Evolutionary conservation across 2,329 filamentous ascomycete species (phyloP), one percentile per base, ranked within the genome.

Genomic region (Aaosphaeria arxii): DNA sequence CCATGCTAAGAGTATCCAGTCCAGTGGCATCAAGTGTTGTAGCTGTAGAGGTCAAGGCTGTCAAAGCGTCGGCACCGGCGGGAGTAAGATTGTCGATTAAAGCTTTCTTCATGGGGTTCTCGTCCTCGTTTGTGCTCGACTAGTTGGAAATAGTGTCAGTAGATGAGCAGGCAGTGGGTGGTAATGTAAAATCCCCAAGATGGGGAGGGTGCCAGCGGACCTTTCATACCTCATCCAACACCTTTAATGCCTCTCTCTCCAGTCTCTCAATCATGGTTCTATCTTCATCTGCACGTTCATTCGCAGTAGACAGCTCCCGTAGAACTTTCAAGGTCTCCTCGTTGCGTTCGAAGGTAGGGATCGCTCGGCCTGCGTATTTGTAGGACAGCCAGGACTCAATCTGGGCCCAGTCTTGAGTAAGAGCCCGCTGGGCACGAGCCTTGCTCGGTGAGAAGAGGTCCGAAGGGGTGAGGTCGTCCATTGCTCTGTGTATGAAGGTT

Each of bases 391-490:
- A 97, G 59, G 77, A 77, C 71, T 95, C 90, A 57, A 96, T 81
- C 56, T 88, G 90, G 47, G 85, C 86, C 92, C 92, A 97, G 71
- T 96, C 91, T 65, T 92, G 91, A 42, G 90, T 88, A 53, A 88
- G 85, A 9, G 88, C 87, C 53, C 88, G 87, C 57, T 89, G 88
- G 51, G 88, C 85, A 50, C 89, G 86, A 24, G 81, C 81, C 67
- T 84, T 84, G 5, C 80, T 80, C 5, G 82, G 82, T 3, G 82
- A 85, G 56, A 82, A 78, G 40, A 83, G 74, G 30, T 79, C 73
- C 11, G 69, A 63, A 0, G 68, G 67, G 2, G 67, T 70, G 31
- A 69, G 65, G 46, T 54, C 63, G 46, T 70, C 67, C 67, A 70
- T 69, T 40, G 44, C 24, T 40, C 13, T 11, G 7, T 9, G 33